Conservation (phyloP, 805 yeast species). For the Suhomyces sp. region DNA sequence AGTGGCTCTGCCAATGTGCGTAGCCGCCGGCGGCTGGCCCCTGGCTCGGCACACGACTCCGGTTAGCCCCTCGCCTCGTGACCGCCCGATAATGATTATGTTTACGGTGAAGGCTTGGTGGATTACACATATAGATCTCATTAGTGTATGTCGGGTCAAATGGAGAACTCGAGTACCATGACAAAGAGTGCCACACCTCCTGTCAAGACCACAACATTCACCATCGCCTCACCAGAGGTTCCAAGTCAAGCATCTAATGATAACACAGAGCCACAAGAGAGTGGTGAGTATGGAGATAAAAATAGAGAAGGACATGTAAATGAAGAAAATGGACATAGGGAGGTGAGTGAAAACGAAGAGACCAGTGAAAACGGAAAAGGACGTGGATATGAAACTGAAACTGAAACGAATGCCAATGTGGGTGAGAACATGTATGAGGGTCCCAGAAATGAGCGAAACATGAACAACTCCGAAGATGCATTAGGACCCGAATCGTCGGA, state of each 20-base stretch:
- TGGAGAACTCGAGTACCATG: neutral
- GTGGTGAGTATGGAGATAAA: neutral
- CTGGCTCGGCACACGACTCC: conserved; percentile 1
- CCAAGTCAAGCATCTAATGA: neutral
- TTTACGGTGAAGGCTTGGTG: neutral
- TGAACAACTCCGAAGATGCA: conserved; percentile 1
- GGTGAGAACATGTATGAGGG: neutral
- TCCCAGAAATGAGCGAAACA: neutral
- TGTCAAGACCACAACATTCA: neutral
- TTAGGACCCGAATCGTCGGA: conserved; percentile 10
- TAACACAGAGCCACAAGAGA: neutral
- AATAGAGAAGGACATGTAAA: neutral
- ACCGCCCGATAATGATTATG: neutral
- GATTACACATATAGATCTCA: neutral
- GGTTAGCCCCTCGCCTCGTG: conserved; percentile 1
- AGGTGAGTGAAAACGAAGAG: neutral
- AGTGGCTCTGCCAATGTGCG: neutral
- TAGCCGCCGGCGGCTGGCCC: neutral
- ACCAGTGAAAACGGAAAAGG: neutral
- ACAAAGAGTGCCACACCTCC: neutral
- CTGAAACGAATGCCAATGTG: neutral
- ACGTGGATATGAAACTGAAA: neutral
- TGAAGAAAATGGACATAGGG: neutral
- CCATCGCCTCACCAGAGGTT: conserved; percentile 1
- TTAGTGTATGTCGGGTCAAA: neutral